phyloP scores from a whole-genome alignment of 345 rosid species.

The Bruguiera sexangula region DNA sequence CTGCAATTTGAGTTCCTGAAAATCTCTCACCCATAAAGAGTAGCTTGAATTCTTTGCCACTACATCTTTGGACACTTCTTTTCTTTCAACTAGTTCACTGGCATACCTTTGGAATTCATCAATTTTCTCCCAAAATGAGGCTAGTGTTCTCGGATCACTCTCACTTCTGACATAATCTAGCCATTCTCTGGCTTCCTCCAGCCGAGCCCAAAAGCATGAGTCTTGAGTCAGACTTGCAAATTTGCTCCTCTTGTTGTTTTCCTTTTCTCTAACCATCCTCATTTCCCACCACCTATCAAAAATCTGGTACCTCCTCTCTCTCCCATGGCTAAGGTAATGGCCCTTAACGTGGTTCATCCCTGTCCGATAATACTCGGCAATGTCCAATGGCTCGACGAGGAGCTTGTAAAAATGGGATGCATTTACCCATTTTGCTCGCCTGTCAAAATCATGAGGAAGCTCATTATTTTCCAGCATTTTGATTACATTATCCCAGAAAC shows the following conservation, averaged over 20 bases:
- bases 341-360: constrained; percentile 25
- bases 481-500: constrained; percentile 62
- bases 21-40: constrained; percentile 46
- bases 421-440: constrained; percentile 55
- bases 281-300: constrained; percentile 66
- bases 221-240: constrained; percentile 70
- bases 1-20: constrained; percentile 31
- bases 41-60: constrained; percentile 64
- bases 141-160: constrained; percentile 22
- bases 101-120: constrained; percentile 42
- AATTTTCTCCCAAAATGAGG: constrained; percentile 32
- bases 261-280: constrained; percentile 4
- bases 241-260: constrained; percentile 37
- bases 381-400: constrained; percentile 73
- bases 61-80: constrained; percentile 70
- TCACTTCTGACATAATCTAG: constrained; percentile 40
- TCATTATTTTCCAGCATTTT: constrained; percentile 56
- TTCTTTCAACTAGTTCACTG: constrained; percentile 30
- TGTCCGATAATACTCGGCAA: constrained; percentile 52
- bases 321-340: constrained; percentile 55
- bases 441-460: constrained; percentile 63
- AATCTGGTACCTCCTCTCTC: constrained; percentile 64
- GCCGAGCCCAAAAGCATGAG: constrained; percentile 79
- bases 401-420: constrained; percentile 65
- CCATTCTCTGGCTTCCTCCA: constrained; percentile 71